Evolutionary conservation across 2,329 filamentous ascomycete species (phyloP).

Genomic region (Chaetomium sp.): DNA sequence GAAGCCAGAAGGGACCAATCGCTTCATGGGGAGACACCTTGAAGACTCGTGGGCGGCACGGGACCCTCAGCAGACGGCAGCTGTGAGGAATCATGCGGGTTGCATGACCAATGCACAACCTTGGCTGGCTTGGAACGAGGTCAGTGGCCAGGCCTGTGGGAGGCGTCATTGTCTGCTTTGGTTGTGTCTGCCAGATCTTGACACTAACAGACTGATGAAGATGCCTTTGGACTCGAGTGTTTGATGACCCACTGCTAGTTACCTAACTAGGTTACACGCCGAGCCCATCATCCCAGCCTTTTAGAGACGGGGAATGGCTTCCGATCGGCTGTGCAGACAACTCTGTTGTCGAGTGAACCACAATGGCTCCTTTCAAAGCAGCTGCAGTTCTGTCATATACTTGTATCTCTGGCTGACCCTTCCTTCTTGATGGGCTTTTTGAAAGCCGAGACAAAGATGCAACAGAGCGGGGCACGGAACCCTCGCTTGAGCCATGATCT

Average conservation of each 20-base stretch:
- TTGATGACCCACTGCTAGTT: neutral
- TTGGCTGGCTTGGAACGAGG: neutral
- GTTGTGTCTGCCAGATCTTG: neutral
- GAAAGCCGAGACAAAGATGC: neutral
- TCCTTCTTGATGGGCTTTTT: neutral
- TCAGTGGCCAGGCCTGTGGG: neutral
- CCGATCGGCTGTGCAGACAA: neutral
- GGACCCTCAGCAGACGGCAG: slow-evolving; percentile 26
- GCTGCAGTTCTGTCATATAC: neutral
- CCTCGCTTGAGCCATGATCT: slow-evolving; percentile 22
- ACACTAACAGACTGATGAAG: neutral
- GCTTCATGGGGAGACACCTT: neutral
- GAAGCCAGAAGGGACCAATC: slow-evolving; percentile 20
- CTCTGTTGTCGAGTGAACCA: neutral
- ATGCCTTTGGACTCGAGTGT: neutral
- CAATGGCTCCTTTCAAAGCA: neutral
- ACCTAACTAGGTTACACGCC: too few species aligned
- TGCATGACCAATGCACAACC: slow-evolving; percentile 10
- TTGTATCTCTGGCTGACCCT: neutral
- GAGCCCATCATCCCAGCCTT: neutral
- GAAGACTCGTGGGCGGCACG: slow-evolving; percentile 20
- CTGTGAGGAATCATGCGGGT: slow-evolving; percentile 33
- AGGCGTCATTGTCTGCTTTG: neutral
- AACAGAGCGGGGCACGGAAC: neutral
- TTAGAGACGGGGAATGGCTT: neutral